Percentiles rank a stretch among this genome's conserved stretches.
phyloP scores from a whole-genome alignment of 768 basidiomycete genomes.

The Suillus sp. region DNA sequence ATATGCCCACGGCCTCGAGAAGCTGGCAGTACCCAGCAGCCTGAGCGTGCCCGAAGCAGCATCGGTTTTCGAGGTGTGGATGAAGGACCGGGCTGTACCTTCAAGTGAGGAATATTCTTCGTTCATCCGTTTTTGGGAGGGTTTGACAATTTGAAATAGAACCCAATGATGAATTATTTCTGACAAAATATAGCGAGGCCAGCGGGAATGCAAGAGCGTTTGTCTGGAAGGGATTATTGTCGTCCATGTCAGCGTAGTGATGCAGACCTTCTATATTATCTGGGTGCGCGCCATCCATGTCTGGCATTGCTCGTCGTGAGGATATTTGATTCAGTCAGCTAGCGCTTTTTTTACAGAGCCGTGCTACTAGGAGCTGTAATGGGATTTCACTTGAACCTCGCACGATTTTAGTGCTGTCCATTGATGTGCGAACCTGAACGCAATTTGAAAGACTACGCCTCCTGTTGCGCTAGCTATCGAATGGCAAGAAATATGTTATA shows the following conservation, averaged over 20 bases:
- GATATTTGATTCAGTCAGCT: not conserved
- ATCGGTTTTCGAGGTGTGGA: slow-evolving; percentile 78
- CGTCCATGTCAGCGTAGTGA: slow-evolving; percentile 27
- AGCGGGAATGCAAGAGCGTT: slow-evolving; percentile 81
- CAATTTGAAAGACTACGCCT: not conserved
- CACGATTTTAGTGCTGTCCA: not conserved
- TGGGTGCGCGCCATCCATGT: not conserved
- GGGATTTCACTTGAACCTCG: not conserved
- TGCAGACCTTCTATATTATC: no score
- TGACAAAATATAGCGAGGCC: slow-evolving; percentile 77
- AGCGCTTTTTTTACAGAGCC: not conserved
- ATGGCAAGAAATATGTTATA: not conserved
- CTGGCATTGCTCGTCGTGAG: not conserved
- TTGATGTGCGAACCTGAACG: not conserved
- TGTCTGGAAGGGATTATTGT: slow-evolving; percentile 64
- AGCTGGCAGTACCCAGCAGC: slow-evolving; percentile 54
- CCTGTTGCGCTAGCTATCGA: not conserved
- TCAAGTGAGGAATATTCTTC: slow-evolving; percentile 39
- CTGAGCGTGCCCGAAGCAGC: slow-evolving; percentile 70
- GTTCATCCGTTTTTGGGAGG: not conserved
- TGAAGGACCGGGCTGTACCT: slow-evolving; percentile 56
- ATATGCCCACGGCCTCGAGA: slow-evolving; percentile 58
- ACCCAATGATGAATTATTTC: slow-evolving; percentile 68
- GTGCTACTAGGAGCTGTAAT: not conserved
- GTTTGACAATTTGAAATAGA: slow-evolving; percentile 24